These are phyloP conservation scores for Mycena sp. DNA, from an alignment of 1,284 basidiomycete genomes.

Conservation along the genomic window DNA sequence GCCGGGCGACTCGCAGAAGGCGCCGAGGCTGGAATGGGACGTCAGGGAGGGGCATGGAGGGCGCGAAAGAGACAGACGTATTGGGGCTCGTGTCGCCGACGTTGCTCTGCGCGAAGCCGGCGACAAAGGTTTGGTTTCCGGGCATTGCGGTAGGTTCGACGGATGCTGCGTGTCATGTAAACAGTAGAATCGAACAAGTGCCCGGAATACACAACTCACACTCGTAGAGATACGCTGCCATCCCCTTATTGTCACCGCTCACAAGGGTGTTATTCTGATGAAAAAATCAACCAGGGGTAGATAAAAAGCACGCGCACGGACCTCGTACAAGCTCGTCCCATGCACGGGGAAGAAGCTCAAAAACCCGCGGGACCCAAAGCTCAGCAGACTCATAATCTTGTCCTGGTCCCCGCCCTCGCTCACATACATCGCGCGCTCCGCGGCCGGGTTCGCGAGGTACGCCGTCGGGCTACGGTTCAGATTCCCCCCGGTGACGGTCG, in stretches of 20 bases:
- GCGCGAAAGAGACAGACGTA: slow-evolving; percentile 57
- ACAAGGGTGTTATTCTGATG: slow-evolving; percentile 84
- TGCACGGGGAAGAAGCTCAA: slow-evolving; percentile 85
- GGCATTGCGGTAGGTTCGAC: slow-evolving; percentile 73
- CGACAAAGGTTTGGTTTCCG: slow-evolving; percentile 76
- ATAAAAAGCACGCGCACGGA: no score
- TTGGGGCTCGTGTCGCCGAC: slow-evolving; percentile 84
- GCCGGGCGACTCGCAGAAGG: slow-evolving; percentile 82
- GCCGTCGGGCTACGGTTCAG: slow-evolving; percentile 80
- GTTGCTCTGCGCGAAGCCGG: slow-evolving; percentile 70
- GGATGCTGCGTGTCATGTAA: slow-evolving; percentile 54
- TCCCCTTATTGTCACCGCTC: slow-evolving; percentile 83
- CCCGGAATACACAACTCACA: slow-evolving; percentile 2
- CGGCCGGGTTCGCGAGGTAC: slow-evolving; percentile 76
- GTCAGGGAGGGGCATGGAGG: slow-evolving; percentile 6
- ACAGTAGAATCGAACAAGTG: neutral
- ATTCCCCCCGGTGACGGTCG: slow-evolving; percentile 73
- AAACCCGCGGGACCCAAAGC: slow-evolving; percentile 70
- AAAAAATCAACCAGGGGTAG: no score
- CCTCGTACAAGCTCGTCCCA: slow-evolving; percentile 81
- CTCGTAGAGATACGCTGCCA: slow-evolving; percentile 84
- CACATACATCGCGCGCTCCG: slow-evolving; percentile 71
- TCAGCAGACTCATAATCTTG: slow-evolving; percentile 73
- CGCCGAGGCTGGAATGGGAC: slow-evolving; percentile 61
- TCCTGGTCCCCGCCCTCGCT: slow-evolving; percentile 64